Evolutionary conservation across 768 basidiomycete genomes (phyloP).

Genomic region (Asterophora parasitica): DNA sequence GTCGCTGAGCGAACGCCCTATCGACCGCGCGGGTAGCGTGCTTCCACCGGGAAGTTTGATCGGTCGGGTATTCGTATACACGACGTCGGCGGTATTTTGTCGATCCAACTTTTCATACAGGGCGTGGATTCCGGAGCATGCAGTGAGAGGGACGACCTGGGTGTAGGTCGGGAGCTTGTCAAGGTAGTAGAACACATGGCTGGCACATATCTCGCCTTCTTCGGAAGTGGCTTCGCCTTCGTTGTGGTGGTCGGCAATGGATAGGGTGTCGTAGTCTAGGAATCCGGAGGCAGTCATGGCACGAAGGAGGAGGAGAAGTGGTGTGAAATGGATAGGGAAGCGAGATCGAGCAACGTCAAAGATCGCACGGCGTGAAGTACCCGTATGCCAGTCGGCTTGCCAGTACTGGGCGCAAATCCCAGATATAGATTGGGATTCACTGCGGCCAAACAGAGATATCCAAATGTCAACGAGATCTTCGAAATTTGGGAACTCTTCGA

Average conservation of each 20-base stretch:
- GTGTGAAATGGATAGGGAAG: slow-evolving; percentile 75
- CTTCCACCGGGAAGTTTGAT: slow-evolving; percentile 76
- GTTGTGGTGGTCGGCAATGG: slow-evolving; percentile 42
- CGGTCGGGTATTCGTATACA: slow-evolving; percentile 62
- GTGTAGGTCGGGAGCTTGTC: slow-evolving; percentile 68
- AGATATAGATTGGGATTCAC: slow-evolving; percentile 58
- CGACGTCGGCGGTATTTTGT: slow-evolving; percentile 47
- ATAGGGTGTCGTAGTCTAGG: slow-evolving; percentile 67
- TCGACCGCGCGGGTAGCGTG: slow-evolving; percentile 58
- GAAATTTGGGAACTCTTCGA: slow-evolving; percentile 76
- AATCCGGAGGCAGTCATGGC: slow-evolving; percentile 76
- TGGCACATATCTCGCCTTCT: slow-evolving; percentile 56
- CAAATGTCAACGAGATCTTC: slow-evolving; percentile 69
- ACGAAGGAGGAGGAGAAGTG: slow-evolving; percentile 67
- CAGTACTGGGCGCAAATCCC: slow-evolving; percentile 81
- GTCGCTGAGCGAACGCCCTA: slow-evolving; percentile 71
- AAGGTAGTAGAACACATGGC: slow-evolving; percentile 75
- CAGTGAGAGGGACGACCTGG: slow-evolving; percentile 59
- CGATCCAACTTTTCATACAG: slow-evolving; percentile 68
- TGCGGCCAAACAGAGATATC: slow-evolving; percentile 76
- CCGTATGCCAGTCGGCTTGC: slow-evolving; percentile 68
- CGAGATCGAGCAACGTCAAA: slow-evolving; percentile 79
- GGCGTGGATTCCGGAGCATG: slow-evolving; percentile 63
- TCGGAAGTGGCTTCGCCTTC: slow-evolving; percentile 36
- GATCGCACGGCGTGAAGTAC: slow-evolving; percentile 67